phyloP scores from a whole-genome alignment of 2,329 filamentous ascomycete genomes.

The Peltaster fructicola region DNA sequence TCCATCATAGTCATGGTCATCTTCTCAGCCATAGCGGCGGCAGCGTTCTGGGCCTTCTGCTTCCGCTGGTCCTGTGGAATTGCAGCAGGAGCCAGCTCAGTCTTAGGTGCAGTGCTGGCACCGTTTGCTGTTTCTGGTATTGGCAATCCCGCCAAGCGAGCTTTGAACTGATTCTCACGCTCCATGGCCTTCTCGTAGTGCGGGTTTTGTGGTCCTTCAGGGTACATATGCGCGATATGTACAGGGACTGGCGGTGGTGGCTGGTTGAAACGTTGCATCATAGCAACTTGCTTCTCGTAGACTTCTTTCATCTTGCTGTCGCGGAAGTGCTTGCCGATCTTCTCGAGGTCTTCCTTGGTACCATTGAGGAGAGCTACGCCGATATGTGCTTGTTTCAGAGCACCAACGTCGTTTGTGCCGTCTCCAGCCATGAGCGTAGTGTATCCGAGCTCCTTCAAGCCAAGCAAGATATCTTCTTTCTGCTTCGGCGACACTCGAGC shows the following conservation, averaged over 20 bases:
- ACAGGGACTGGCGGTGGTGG: conserved; percentile 80
- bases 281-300: conserved; percentile 82
- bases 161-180: conserved; percentile 66
- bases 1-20: conserved; percentile 81
- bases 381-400: conserved; percentile 93
- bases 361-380: conserved; percentile 93
- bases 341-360: conserved; percentile 73
- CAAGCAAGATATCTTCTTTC: conserved; percentile 95
- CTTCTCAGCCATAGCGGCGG: conserved; percentile 67
- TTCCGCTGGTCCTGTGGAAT: conserved; percentile 35
- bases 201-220: conserved; percentile 79
- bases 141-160: conserved; percentile 28
- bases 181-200: conserved; percentile 85
- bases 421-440: conserved; percentile 98
- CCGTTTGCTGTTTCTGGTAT: conserved; percentile 36
- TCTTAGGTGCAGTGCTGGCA: conserved; percentile 15
- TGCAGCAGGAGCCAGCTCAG: conserved; percentile 5
- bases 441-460: conserved; percentile 90
- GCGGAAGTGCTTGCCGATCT: conserved; percentile 81
- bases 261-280: conserved; percentile 94
- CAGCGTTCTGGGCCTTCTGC: conserved; percentile 47
- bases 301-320: conserved; percentile 97
- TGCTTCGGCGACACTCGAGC: conserved; percentile 96
- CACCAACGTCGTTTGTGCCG: conserved; percentile 94
- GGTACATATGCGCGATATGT: conserved; percentile 84